Percentiles rank a stretch among this genome's conserved stretches.
These are phyloP conservation scores for Cinnamomum micranthum DNA, from an alignment of 164 flowering plant genomes.

Conservation along the genomic window DNA sequence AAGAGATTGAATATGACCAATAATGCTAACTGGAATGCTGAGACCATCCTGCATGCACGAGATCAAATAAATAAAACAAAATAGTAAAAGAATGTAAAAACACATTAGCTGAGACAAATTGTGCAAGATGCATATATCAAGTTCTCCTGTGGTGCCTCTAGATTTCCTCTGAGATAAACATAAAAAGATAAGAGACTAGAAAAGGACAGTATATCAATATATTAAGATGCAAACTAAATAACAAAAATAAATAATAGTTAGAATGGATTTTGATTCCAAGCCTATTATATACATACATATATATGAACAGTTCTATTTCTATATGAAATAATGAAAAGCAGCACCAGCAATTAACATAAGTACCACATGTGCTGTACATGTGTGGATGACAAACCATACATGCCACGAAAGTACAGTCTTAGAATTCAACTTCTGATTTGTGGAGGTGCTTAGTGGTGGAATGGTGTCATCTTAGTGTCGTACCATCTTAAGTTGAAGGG, in stretches of 20 bases:
- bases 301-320: not conserved
- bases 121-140: not conserved
- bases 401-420: no score
- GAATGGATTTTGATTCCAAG: not conserved
- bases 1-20: slow-evolving; percentile 63
- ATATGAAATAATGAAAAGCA: not conserved
- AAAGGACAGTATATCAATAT: not conserved
- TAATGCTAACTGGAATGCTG: slow-evolving; percentile 26
- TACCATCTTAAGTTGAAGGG: no score
- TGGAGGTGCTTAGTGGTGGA: no score
- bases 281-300: not conserved
- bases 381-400: no score
- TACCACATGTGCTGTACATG: no score
- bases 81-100: not conserved
- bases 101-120: not conserved
- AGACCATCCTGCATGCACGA: slow-evolving; percentile 48
- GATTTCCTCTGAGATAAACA: slow-evolving; percentile 1
- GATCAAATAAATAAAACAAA: not conserved
- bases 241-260: not conserved
- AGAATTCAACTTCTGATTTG: no score
- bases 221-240: not conserved
- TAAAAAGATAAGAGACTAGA: not conserved
- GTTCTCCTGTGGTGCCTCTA: not conserved
- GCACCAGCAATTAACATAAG: no score
- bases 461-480: no score